A percentile compares a stretch with the other conserved stretches of the same genome.
Evolutionary conservation across 129 eudicot species (phyloP).

Genomic region (Arctium lappa): DNA sequence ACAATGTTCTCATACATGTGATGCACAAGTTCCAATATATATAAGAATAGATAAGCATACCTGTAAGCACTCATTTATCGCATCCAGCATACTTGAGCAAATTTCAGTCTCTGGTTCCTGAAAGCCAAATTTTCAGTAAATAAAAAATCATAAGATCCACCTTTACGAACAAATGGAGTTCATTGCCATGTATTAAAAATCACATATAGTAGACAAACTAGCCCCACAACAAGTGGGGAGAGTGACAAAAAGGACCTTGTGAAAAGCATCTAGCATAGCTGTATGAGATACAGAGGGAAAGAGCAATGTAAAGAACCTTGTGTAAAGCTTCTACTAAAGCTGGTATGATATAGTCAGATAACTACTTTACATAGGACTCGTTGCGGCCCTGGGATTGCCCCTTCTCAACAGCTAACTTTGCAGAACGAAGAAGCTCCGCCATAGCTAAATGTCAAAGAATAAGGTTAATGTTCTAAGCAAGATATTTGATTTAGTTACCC

Average conservation of each 20-base stretch:
- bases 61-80: slow-evolving; percentile 87
- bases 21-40: background rate
- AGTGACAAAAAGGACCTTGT: background rate
- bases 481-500: background rate
- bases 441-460: slow-evolving; percentile 52
- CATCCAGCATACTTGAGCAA: slow-evolving; percentile 85
- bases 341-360: slow-evolving; percentile 85
- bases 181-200: background rate
- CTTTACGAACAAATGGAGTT: background rate
- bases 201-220: background rate
- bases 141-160: slow-evolving; percentile 5
- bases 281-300: background rate
- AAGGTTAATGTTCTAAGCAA: background rate
- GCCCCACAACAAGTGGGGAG: background rate
- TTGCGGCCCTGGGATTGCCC: slow-evolving; percentile 93
- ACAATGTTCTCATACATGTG: background rate
- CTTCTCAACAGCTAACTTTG: slow-evolving; percentile 92
- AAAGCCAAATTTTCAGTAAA: slow-evolving; percentile 25
- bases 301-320: slow-evolving; percentile 43
- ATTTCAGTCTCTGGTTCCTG: slow-evolving; percentile 99
- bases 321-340: slow-evolving; percentile 91
- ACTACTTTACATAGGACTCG: slow-evolving; percentile 82
- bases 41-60: slow-evolving; percentile 25
- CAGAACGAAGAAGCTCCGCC: slow-evolving; percentile 94
- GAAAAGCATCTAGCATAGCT: background rate